Conservation (phyloP, 495 filamentous ascomycete genomes). For the Tuber umbilicatum region DNA sequence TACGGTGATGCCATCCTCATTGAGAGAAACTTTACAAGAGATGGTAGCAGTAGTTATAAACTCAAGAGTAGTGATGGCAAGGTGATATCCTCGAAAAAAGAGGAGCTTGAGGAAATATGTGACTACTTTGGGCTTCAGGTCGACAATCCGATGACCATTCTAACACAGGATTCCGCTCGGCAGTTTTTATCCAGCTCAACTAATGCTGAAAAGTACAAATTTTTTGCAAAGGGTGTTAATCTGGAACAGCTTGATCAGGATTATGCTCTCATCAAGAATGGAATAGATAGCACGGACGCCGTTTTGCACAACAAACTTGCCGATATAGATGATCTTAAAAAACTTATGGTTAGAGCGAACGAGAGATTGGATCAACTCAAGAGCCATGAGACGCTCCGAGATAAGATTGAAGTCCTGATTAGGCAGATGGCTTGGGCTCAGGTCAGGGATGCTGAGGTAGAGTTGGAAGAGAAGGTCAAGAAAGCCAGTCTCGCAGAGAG, state of each 20-base stretch:
- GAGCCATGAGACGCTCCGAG: constrained; percentile 53
- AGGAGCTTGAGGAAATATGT: constrained; percentile 84
- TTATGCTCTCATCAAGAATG: constrained; percentile 70
- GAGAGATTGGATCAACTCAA: constrained; percentile 48
- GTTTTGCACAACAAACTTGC: constrained; percentile 50
- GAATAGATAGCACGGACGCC: constrained; percentile 60
- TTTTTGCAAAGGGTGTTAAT: constrained; percentile 92
- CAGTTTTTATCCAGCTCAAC: constrained; percentile 84
- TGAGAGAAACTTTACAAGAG: constrained; percentile 76
- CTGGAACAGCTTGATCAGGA: constrained; percentile 87
- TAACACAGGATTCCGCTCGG: constrained; percentile 91
- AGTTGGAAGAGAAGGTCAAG: constrained; percentile 26
- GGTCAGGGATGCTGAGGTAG: constrained; percentile 51
- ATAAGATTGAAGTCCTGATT: constrained; percentile 49
- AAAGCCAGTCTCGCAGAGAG: constrained; percentile 36
- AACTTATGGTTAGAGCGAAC: constrained; percentile 43
- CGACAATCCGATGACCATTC: constrained; percentile 95
- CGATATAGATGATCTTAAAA: constrained; percentile 46
- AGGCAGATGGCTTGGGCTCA: constrained; percentile 67
- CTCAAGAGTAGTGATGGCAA: constrained; percentile 67
- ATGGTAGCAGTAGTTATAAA: constrained; percentile 76
- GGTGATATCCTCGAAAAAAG: constrained; percentile 72
- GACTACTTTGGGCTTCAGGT: constrained; percentile 91
- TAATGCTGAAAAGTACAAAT: constrained; percentile 82
- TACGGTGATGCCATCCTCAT: constrained; percentile 83